Conservation (phyloP, 192 early-diverging fungal species). For the Polychytrium aggregatum region DNA sequence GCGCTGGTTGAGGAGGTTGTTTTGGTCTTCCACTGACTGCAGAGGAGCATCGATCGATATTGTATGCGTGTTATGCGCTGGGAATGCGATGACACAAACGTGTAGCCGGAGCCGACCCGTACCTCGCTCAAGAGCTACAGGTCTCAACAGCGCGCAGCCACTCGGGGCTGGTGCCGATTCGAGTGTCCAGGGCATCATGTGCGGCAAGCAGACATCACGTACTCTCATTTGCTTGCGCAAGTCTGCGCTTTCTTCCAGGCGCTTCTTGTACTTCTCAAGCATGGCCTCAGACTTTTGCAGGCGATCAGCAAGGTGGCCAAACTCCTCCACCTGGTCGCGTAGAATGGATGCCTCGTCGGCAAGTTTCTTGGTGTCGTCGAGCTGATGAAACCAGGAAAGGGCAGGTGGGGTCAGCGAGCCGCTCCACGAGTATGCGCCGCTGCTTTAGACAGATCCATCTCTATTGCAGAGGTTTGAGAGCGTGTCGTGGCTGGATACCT, state of each 20-base stretch:
- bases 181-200: no score
- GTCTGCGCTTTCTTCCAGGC: conserved; percentile 79
- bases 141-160: no score
- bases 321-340: conserved; percentile 87
- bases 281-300: conserved; percentile 87
- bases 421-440: neutral
- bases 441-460: neutral
- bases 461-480: neutral
- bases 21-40: conserved; percentile 62
- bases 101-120: no score
- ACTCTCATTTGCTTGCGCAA: conserved; percentile 66
- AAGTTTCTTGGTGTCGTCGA: conserved; percentile 33
- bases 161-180: no score
- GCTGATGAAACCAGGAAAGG: conserved; percentile 7
- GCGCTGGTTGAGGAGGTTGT: conserved; percentile 53
- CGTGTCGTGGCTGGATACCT: conserved; percentile 10
- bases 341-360: conserved; percentile 58
- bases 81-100: no score
- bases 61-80: no score
- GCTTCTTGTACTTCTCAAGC: conserved; percentile 94
- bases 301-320: conserved; percentile 80
- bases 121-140: no score
- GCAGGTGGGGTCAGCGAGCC: neutral
- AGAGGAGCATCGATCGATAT: no score
- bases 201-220: neutral